These are phyloP conservation scores for Oryza glaberrima DNA, from an alignment of 176 grass and related monocot species.

Conservation along the genomic window DNA sequence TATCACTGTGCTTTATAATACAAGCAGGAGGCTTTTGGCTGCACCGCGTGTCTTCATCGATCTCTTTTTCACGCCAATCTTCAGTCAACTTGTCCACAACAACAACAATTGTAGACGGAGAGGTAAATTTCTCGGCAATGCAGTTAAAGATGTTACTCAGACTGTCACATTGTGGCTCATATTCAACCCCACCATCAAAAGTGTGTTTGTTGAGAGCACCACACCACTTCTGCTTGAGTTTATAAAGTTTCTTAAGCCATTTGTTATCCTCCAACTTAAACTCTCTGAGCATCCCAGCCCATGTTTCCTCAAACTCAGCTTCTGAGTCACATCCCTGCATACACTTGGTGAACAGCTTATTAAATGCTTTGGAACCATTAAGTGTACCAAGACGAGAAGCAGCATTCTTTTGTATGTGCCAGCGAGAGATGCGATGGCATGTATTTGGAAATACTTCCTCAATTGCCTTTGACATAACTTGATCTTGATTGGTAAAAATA, in stretches of 20 bases:
- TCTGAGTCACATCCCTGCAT: conserved; percentile 72
- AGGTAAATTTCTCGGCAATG: conserved; percentile 52
- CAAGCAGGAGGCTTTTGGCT: conserved; percentile 60
- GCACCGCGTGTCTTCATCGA: conserved; percentile 71
- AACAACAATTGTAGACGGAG: conserved; percentile 49
- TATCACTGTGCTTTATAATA: conserved; percentile 78
- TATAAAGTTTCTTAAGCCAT: conserved; percentile 85
- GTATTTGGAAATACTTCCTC: conserved; percentile 66
- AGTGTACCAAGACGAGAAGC: conserved; percentile 68
- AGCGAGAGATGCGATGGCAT: conserved; percentile 64
- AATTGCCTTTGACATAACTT: conserved; percentile 67
- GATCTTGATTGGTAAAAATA: conserved; percentile 81
- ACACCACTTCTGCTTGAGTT: conserved; percentile 74
- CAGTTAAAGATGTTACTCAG: conserved; percentile 71
- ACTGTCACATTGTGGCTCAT: conserved; percentile 67
- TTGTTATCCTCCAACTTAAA: conserved; percentile 83
- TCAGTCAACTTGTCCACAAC: conserved; percentile 61
- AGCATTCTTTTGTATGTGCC: conserved; percentile 80
- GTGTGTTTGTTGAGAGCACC: conserved; percentile 68
- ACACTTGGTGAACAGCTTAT: conserved; percentile 73
- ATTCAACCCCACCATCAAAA: conserved; percentile 76
- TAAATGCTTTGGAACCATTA: conserved; percentile 69
- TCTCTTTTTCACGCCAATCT: conserved; percentile 74
- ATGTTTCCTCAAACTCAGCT: conserved; percentile 70
- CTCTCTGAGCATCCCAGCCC: conserved; percentile 62